A percentile compares a stretch with the other conserved stretches of the same genome.
phyloP scores from a whole-genome alignment of 208 protist species.

The Strigomonas culicis region DNA sequence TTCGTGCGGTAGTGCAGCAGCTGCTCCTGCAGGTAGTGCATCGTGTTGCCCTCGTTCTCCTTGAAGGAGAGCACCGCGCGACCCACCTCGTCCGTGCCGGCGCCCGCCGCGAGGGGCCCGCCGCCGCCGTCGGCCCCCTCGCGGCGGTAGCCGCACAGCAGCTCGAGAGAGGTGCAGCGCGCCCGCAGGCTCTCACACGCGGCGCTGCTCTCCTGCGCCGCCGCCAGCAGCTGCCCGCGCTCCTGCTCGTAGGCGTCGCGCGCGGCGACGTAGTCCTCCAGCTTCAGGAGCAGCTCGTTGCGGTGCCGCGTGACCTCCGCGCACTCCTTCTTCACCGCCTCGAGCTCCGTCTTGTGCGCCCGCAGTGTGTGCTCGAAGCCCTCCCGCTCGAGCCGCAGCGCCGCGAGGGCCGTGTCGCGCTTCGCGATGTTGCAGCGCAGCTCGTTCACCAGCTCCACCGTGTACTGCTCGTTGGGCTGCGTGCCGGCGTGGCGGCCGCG shows the following conservation, averaged over 20 bases:
- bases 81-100: neutral
- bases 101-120: neutral
- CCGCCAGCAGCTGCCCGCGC: neutral
- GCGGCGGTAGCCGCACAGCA: constrained; percentile 25
- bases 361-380: constrained; percentile 23
- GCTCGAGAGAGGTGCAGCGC: constrained; percentile 10
- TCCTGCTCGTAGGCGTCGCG: constrained; percentile 1
- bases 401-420: constrained; percentile 64
- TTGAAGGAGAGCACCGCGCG: neutral
- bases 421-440: constrained; percentile 68
- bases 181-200: constrained; percentile 3
- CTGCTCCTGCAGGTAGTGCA: constrained; percentile 31
- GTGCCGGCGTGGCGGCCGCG: too few relatives aligned
- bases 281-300: constrained; percentile 17
- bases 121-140: neutral
- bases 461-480: constrained; percentile 15
- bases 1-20: constrained; percentile 38
- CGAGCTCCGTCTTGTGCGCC: constrained; percentile 20
- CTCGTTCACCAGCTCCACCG: constrained; percentile 43
- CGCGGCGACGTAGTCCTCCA: constrained; percentile 13
- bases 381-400: constrained; percentile 37
- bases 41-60: neutral
- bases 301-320: constrained; percentile 28
- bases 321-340: constrained; percentile 16
- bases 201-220: neutral